A percentile compares a stretch with the other conserved stretches of the same genome.
Evolutionary conservation across 2,329 filamentous ascomycete genomes (phyloP).

Genomic region (Pseudofabraea citricarpa): DNA sequence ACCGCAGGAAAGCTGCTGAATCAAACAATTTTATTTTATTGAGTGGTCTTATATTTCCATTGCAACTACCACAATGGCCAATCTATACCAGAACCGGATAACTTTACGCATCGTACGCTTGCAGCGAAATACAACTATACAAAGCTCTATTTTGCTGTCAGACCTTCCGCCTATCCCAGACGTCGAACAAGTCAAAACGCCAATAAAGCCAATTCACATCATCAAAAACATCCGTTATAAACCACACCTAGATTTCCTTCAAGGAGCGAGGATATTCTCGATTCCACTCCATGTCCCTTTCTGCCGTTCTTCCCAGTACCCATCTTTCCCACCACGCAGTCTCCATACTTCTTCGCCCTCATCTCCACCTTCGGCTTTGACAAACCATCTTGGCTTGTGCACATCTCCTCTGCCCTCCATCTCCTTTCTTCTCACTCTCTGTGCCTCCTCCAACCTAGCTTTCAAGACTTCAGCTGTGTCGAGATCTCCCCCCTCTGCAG

Average conservation of each 20-base stretch:
- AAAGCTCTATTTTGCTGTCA: too few relatives aligned
- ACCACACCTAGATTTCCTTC: too few relatives aligned
- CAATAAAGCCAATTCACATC: too few relatives aligned
- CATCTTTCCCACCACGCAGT: conserved; percentile 74
- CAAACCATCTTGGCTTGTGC: conserved; percentile 81
- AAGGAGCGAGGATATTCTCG: conserved; percentile 46
- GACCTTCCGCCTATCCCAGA: too few relatives aligned
- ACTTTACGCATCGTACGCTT: too few relatives aligned
- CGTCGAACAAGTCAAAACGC: too few relatives aligned
- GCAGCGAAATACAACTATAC: too few relatives aligned
- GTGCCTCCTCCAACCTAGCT: conserved; percentile 76
- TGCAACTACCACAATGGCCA: too few relatives aligned
- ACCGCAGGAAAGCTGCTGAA: too few relatives aligned
- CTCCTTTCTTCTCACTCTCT: conserved; percentile 68
- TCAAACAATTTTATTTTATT: too few relatives aligned
- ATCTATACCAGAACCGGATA: too few relatives aligned
- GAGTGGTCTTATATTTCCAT: too few relatives aligned
- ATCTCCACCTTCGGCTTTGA: conserved; percentile 54
- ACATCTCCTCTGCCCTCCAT: conserved; percentile 70
- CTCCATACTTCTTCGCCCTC: conserved; percentile 67
- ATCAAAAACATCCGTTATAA: neutral
- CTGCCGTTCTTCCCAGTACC: conserved; percentile 87
- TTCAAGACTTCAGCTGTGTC: conserved; percentile 84
- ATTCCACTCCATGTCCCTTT: conserved; percentile 60
- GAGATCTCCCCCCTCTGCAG: conserved; percentile 75